Base-by-base conservation (phyloP, 805 yeast genomes). In the Wickerhamomyces pijperi region DNA sequence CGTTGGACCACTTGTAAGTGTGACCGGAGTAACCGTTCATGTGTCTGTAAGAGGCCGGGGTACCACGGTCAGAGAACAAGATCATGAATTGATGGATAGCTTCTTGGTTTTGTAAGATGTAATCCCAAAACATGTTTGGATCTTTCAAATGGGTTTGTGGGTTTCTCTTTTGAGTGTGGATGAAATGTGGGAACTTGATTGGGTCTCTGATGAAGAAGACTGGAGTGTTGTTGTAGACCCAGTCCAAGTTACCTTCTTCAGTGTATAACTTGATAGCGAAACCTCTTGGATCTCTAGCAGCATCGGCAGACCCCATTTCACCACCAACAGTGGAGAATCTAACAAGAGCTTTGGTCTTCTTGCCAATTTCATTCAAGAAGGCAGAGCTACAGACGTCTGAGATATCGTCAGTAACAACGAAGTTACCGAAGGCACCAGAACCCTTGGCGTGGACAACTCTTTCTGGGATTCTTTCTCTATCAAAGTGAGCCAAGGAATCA, bases 371-470 rank as follows among this genome's bases (percentile, higher is more conserved):
- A 47, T 73, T 72, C 49, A 86, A 72, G 64, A 86, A 82, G 40
- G 74, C 74, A 37, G 92, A 77, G 19, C 72, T 67, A 54, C 82
- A 75, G 36, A 82, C 53, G 56, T 82, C 90, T 9, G 84, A 64
- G 53, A 84, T 77, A 52, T 84, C 94, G 50, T 85, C 90, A 12
- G 95, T 85, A 38, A 81, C 88, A 60, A 82, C 94, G 57, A 86
- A 86, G 48, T 69, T 72, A 48, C 95, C 95, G 57, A 69, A 83
- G 9, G 95, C 95, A 55, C 95, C 95, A 13, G 88, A 82, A 49
- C 95, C 95, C 59, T 85, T 85, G 39, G 95, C 95, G 56, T 85
- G 95, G 28, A 86, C 95, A 41, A 85, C 94, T 63, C 95, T 72
- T 65, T 86, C 95, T 12, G 95, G 95, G 47, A 85, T 81, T 61